Conservation (phyloP, 129 eudicot species). For the Flaveria linearis region DNA sequence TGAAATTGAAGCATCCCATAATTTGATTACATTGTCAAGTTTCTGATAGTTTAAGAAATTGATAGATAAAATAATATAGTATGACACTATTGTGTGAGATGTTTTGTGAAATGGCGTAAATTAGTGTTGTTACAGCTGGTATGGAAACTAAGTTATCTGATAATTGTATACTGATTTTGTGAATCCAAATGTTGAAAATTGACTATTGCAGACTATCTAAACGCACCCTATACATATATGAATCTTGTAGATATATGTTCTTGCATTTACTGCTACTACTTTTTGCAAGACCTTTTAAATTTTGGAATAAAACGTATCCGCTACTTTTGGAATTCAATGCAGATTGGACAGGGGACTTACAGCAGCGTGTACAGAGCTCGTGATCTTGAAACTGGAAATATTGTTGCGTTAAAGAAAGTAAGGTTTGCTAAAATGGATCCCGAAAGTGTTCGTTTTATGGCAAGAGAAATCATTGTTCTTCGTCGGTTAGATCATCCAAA, state of each 20-base stretch:
- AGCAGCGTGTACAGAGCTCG: constrained; percentile 83
- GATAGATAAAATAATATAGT: background rate
- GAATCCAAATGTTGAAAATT: background rate
- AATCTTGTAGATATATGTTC: background rate
- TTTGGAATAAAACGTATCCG: background rate
- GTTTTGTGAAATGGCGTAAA: background rate
- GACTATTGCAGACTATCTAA: background rate
- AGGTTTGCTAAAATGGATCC: constrained; percentile 79
- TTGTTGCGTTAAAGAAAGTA: constrained; percentile 75
- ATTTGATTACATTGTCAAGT: background rate
- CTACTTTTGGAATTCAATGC: constrained; percentile 27
- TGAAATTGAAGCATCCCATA: background rate
- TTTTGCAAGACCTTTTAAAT: background rate
- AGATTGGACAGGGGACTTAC: constrained; percentile 91
- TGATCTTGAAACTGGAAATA: constrained; percentile 71
- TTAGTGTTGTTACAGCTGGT: background rate
- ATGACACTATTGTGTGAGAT: background rate
- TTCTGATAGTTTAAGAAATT: background rate
- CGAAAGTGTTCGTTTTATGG: constrained; percentile 82
- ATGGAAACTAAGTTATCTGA: background rate
- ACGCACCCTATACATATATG: background rate
- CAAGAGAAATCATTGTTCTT: constrained; percentile 71
- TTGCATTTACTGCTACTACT: background rate
- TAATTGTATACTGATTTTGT: background rate
- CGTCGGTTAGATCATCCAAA: constrained; percentile 83